Percentiles rank a stretch among this genome's conserved stretches.
Conservation (phyloP, 345 rosid species). For the Brassica rapa region DNA sequence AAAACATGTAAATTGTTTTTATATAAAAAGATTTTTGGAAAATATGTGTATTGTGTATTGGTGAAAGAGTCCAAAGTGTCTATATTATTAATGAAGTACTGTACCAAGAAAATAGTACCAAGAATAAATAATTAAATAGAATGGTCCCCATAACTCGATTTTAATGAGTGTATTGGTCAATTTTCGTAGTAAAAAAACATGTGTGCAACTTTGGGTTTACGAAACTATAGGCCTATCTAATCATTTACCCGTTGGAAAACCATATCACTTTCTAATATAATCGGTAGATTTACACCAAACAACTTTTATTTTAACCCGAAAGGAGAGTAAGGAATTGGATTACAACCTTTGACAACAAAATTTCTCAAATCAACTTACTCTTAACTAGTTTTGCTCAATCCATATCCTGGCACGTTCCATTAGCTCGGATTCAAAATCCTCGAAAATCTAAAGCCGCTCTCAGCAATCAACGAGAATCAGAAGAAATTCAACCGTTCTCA, state of each 20-base stretch:
- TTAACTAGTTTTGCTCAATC: too few species aligned
- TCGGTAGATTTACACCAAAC: not conserved
- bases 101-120: conserved; percentile 32
- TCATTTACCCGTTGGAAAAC: conserved; percentile 28
- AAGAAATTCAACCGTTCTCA: too few species aligned
- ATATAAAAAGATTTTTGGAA: not conserved
- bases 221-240: conserved; percentile 26
- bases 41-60: not conserved
- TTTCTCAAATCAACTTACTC: too few species aligned
- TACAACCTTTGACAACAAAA: too few species aligned
- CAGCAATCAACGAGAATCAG: too few species aligned
- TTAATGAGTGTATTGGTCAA: conserved; percentile 13
- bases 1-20: not conserved
- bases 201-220: conserved; percentile 23
- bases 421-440: too few species aligned
- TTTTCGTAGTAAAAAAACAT: not conserved
- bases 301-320: not conserved
- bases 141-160: conserved; percentile 34
- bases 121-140: conserved; percentile 34
- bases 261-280: not conserved
- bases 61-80: conserved; percentile 25
- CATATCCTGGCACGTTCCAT: too few species aligned
- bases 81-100: conserved; percentile 32
- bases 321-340: too few species aligned
- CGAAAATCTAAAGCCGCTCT: too few species aligned